These are phyloP conservation scores for Arabidopsis lyrata DNA, from an alignment of 441 rosid species.

Conservation along the genomic window DNA sequence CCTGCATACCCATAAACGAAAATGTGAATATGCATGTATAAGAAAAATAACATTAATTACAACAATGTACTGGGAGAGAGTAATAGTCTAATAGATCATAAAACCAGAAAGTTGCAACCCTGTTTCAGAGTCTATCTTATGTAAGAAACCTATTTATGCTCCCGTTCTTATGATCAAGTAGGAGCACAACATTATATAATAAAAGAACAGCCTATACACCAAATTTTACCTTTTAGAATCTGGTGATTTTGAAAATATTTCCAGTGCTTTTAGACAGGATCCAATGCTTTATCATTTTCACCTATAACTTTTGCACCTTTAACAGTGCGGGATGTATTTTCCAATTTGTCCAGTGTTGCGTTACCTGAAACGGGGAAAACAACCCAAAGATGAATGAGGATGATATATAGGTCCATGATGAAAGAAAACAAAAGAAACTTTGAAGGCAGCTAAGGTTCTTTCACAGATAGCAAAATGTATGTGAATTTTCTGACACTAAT, in stretches of 20 bases:
- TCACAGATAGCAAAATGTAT: slow-evolving; percentile 20
- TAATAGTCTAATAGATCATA: slow-evolving; percentile 14
- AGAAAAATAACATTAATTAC: slow-evolving; percentile 19
- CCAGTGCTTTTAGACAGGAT: slow-evolving; percentile 64
- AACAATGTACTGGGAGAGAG: slow-evolving; percentile 13
- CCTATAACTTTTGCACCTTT: slow-evolving; percentile 86
- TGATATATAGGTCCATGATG: slow-evolving; percentile 9
- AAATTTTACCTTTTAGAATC: slow-evolving; percentile 63
- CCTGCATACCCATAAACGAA: slow-evolving; percentile 55
- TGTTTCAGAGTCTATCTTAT: slow-evolving; percentile 2
- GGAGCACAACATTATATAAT: slow-evolving; percentile 11
- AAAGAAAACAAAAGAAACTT: slow-evolving; percentile 11
- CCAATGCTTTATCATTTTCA: slow-evolving; percentile 79
- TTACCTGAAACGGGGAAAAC: slow-evolving; percentile 59
- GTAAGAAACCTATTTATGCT: not conserved
- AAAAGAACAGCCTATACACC: slow-evolving; percentile 9
- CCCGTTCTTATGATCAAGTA: slow-evolving; percentile 7
- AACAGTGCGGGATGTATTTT: slow-evolving; percentile 82
- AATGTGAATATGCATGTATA: slow-evolving; percentile 17
- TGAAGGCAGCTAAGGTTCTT: slow-evolving; percentile 13
- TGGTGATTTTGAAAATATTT: slow-evolving; percentile 74
- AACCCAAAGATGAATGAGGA: slow-evolving; percentile 15
- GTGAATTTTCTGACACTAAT: slow-evolving; percentile 17
- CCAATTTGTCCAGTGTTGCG: slow-evolving; percentile 73
- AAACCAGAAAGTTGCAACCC: slow-evolving; percentile 20